phyloP scores from a whole-genome alignment of 352 stramenopile genomes.

The Albugo laibachii region DNA sequence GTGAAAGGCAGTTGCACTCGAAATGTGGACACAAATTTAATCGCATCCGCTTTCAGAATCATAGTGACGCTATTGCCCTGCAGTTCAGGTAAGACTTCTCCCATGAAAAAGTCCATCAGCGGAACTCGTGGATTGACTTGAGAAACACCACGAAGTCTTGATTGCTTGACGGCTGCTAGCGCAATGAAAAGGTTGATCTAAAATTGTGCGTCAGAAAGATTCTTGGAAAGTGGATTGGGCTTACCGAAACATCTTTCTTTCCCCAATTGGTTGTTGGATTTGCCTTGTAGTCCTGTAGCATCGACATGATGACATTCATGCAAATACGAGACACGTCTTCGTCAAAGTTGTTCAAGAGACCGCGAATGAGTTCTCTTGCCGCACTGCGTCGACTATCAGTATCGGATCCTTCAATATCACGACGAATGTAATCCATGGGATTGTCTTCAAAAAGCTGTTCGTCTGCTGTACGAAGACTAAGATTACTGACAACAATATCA shows the following conservation, averaged over 20 bases:
- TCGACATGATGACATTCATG: constrained; percentile 74
- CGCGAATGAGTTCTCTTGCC: constrained; percentile 88
- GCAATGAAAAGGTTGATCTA: constrained; percentile 90
- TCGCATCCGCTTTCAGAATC: constrained; percentile 91
- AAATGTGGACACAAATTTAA: constrained; percentile 99
- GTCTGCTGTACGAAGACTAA: constrained; percentile 88
- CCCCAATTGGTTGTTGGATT: constrained; percentile 81
- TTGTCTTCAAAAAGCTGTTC: constrained; percentile 99
- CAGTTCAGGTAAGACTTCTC: constrained; percentile 87
- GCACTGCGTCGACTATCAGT: constrained; percentile 90
- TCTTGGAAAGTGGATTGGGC: constrained; percentile 6
- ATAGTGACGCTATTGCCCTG: constrained; percentile 59
- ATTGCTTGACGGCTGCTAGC: constrained; percentile 89
- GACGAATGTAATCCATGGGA: constrained; percentile 94
- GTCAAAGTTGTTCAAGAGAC: constrained; percentile 91
- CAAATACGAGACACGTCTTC: constrained; percentile 87
- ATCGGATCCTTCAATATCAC: constrained; percentile 96
- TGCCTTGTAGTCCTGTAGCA: constrained; percentile 82
- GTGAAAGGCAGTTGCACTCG: constrained; percentile 89
- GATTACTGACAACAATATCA: constrained; percentile 95
- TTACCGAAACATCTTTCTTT: constrained; percentile 90
- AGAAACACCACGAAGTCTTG: constrained; percentile 81
- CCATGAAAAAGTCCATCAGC: constrained; percentile 92
- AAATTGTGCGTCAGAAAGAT: too few relatives aligned
- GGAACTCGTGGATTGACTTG: constrained; percentile 89